Evolutionary conservation across 257 asterid genomes (phyloP), one percentile per base, ranked within the genome.

Genomic region (Solanum medicagineum): DNA sequence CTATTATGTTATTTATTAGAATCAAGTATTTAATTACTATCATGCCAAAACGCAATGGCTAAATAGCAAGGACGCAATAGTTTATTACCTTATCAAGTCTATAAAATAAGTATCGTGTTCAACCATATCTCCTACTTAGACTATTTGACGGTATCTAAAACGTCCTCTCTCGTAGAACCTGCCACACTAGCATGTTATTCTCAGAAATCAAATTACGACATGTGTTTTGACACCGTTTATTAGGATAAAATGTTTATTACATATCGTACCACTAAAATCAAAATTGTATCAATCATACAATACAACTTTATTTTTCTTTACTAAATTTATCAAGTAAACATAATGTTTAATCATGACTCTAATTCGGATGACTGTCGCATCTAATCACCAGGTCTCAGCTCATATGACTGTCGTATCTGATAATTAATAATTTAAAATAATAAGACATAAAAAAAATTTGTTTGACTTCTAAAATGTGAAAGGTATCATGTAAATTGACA

Each of bases 371-470:
- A 4, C 11, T 12, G 0, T 5, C 6, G 1, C 17, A 44, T 3
- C 0, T 20, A 4, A 36, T 36, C 40, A 36, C 6, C 40, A 4
- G 4, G 40, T 36, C 40, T 4, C 40, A 24, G 45, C n/a, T 20
- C 17, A 0, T 0, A 6, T 2, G 16, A 4, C 10, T 6, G 2
- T 10, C 6, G 1, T 16, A 44, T 3, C 0, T 20, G 6, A 36
- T 36, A 29, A 14, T 24, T 26, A 29, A 65, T 1, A 29, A 29
- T 29, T 29, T 3, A 29, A 29, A 65, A 65, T 65, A 13, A 54
- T 0, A 62, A 65, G 13, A 24, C 0, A 24, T 62, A 11, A 2
- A 65, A 57, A 15, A 62, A 22, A 10, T 10, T 10, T 62, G 7
- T 59, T 59, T 59, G 10, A 9, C 29, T 59, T 59, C 66, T 59